Evolutionary conservation across 164 flowering plant species (phyloP), one percentile per base, ranked within the genome.

Genomic region (Sedum album): DNA sequence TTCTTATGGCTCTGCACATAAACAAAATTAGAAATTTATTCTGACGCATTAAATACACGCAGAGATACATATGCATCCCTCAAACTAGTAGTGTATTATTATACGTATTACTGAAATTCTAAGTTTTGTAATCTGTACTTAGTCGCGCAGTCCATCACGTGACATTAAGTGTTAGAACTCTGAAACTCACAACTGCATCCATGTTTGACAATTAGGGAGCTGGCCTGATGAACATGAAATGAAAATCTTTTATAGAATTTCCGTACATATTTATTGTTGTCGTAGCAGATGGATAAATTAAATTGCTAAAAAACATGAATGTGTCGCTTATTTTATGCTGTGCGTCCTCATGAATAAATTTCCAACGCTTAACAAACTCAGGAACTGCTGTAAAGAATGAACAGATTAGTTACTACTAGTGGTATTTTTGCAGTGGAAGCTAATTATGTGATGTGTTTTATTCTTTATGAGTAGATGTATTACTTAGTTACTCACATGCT

Each of bases 401-500:
- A 28, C 33, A 0, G 13, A 17, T 57, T 28, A 57, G 28, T 28
- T 57, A 30, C 33, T 57, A 28, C 33, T 57, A 57, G 31, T 30
- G 13, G 33, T 57, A 28, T 57, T 55, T 57, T 57, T 57, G 60
- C 60, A 23, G 30, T 21, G 46, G 14, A 15, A 51, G 57, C 28
- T 53, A 9, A 20, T 23, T 53, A 1, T 53, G 60, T 53, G 60
- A 53, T n/a, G 25, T 53, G 60, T 53, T 53, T 33, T 57, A 57
- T 57, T 57, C 14, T 57, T 57, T 57, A 26, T 26, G 18, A 11
- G 31, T 57, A 11, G 20, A 14, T 28, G 62, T 28, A 57, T 57
- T 57, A n/a, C n/a, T n/a, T n/a, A 57, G 28, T 57, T 57, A 57
- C 62, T 36, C 67, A 65, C 67, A 65, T 65, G 67, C 67, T 33